Evolutionary conservation across 805 yeast genomes (phyloP).

Genomic region (Saccharomycopsis fibuligera): DNA sequence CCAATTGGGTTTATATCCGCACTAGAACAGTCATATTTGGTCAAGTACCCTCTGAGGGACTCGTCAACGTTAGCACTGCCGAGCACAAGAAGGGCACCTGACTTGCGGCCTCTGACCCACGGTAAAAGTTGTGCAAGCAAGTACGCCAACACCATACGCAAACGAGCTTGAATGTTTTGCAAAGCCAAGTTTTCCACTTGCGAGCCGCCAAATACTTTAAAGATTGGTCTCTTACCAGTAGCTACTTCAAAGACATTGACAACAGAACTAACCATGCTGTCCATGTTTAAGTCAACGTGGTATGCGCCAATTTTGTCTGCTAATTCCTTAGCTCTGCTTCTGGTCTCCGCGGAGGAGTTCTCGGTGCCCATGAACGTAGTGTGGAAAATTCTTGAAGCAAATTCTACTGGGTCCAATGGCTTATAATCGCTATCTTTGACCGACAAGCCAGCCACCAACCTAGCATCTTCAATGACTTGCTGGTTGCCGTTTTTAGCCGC

Average conservation of each 20-base stretch:
- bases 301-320: slow-evolving; percentile 76
- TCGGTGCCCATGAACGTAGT: slow-evolving; percentile 94
- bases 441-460: slow-evolving; percentile 52
- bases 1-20: slow-evolving; percentile 99
- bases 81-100: slow-evolving; percentile 75
- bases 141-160: slow-evolving; percentile 91
- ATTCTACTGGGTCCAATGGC: slow-evolving; percentile 70
- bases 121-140: slow-evolving; percentile 92
- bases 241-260: slow-evolving; percentile 75
- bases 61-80: slow-evolving; percentile 98
- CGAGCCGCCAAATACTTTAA: slow-evolving; percentile 90
- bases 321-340: slow-evolving; percentile 71
- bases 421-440: slow-evolving; percentile 42
- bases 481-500: slow-evolving; percentile 63
- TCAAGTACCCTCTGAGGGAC: slow-evolving; percentile 88
- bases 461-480: slow-evolving; percentile 74
- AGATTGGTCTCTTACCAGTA: slow-evolving; percentile 84
- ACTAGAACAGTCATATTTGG: slow-evolving; percentile 95
- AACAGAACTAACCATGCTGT: slow-evolving; percentile 67
- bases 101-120: slow-evolving; percentile 74
- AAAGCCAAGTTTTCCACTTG: slow-evolving; percentile 87
- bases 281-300: slow-evolving; percentile 92
- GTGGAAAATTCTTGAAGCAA: slow-evolving; percentile 73
- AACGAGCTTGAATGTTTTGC: slow-evolving; percentile 94
- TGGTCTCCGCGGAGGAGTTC: slow-evolving; percentile 85